Evolutionary conservation across 2,329 filamentous ascomycete species (phyloP), one percentile per base, ranked within the genome.

Genomic region (Ophiostoma pallidulum): DNA sequence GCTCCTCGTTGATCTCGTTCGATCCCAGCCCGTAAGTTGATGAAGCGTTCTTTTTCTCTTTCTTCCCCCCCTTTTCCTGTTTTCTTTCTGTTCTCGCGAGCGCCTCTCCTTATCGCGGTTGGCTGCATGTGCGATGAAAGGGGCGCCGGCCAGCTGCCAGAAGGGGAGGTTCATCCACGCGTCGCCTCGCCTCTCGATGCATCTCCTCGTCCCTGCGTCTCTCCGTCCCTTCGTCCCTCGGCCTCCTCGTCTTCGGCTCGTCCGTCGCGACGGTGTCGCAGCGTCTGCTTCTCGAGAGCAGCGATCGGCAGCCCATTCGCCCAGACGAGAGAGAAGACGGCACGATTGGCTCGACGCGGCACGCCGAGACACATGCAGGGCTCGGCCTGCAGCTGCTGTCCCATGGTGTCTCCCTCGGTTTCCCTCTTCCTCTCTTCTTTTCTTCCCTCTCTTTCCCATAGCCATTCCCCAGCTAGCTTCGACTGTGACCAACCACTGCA

Each of bases 91-190:
- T 18, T 29, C 36, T 14, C 18, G 22, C n/a, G 16, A n/a, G 24
- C 14, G 20, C 31, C 5, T 18, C 29, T 43, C 31, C 29, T 36
- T 18, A 20, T 45, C 35, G 35, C 38, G 33, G 35, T 32, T 35
- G 39, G 26, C 35, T 45, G 35, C 43, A 45, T 38, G 33, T 45
- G 28, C 43, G 43, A 38, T 35, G 31, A 45, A 45, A 45, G 28
- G 35, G 43, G 43, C 22, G 32, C 14, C 33, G 19, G 29, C 16
- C 24, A n/a, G n/a, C n/a, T n/a, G n/a, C n/a, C n/a, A 33, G 3
- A 29, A 39, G 33, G 29, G 31, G n/a, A 26, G 36, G n/a, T n/a
- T n/a, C n/a, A n/a, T n/a, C n/a, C n/a, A n/a, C n/a, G n/a, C n/a
- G n/a, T n/a, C n/a, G n/a, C n/a, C n/a, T n/a, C n/a, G n/a, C n/a